phyloP scores from a whole-genome alignment of 331 rosid genomes.

The Acacia concinna region DNA sequence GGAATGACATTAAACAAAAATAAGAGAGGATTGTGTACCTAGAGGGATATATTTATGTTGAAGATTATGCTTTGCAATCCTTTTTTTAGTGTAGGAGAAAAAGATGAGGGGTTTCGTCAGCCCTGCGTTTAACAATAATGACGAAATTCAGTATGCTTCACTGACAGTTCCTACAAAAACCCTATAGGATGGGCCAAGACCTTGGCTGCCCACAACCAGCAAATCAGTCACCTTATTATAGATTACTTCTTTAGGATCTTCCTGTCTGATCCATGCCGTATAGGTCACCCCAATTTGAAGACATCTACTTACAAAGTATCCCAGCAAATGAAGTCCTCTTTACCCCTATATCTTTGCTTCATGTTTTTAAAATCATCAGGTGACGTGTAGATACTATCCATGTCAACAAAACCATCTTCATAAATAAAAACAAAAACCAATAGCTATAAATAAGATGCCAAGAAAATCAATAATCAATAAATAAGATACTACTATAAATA shows the following conservation, averaged over 20 bases:
- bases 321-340: constrained; percentile 79
- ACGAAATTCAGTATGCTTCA: constrained; percentile 99
- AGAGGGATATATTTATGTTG: too few relatives aligned
- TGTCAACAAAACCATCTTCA: constrained; percentile 83
- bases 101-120: constrained; percentile 79
- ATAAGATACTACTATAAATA: too few relatives aligned
- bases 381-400: constrained; percentile 83
- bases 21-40: too few relatives aligned
- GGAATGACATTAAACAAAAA: too few relatives aligned
- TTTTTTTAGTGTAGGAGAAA: too few relatives aligned
- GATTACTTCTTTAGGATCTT: constrained; percentile 86
- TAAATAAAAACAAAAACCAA: too few relatives aligned
- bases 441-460: too few relatives aligned
- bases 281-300: constrained; percentile 83
- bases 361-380: constrained; percentile 72
- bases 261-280: constrained; percentile 84
- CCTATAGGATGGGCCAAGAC: constrained; percentile 91
- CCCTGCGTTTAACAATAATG: constrained; percentile 83
- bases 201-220: constrained; percentile 88
- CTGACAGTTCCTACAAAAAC: constrained; percentile 98
- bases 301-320: constrained; percentile 75
- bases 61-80: too few relatives aligned
- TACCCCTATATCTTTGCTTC: constrained; percentile 52
- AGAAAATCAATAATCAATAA: too few relatives aligned
- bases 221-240: constrained; percentile 82